Evolutionary conservation across 116 monocot species (phyloP), one percentile per base, ranked within the genome.

Genomic region (Papilionanthe hybrid): DNA sequence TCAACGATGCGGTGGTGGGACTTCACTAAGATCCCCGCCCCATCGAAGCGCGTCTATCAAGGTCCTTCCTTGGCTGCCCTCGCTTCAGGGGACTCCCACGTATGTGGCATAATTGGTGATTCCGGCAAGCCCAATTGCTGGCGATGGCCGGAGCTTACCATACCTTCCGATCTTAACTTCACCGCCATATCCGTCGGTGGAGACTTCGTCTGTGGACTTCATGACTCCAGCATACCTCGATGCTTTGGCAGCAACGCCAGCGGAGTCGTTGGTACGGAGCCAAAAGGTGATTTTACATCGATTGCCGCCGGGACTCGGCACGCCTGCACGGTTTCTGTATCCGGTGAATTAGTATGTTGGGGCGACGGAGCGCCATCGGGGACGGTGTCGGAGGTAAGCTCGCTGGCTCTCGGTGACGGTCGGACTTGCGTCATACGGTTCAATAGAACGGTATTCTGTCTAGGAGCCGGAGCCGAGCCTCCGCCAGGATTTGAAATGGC

Each of bases 1-100:
- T 80, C 86, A 13, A 57, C 85, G 18, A 94, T 90, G 86, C 75
- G 80, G 0, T 92, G 95, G 95, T 92, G 95, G 92, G 86, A 85
- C 47, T 82, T 92, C 78, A 15, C 22, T 49, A 25, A 48, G 44
- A 48, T 0, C 49, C 23, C 76, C 30, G 28, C 20, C 73, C 73
- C 28, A 57, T 85, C 79, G 13, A 92, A 89, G 83, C 69, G 89
- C 65, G 55, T 97, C 74, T 97, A 92, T 82, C 11, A n/a, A 11
- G 97, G 97, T 3, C 81, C 79, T 0, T 44, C 78, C 0, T 72
- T 97, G 20, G 10, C 45, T 5, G 79, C 78, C 60, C 78, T 97
- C 28, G 69, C 74, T 41, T 84, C 94, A 0, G 91, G 94, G 0
- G 89, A 83, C 47, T 50, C 74, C 12, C 94, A 93, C 77, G 91